Base-by-base conservation (phyloP, 108 stramenopile species). In the Cyclotella sp. region DNA sequence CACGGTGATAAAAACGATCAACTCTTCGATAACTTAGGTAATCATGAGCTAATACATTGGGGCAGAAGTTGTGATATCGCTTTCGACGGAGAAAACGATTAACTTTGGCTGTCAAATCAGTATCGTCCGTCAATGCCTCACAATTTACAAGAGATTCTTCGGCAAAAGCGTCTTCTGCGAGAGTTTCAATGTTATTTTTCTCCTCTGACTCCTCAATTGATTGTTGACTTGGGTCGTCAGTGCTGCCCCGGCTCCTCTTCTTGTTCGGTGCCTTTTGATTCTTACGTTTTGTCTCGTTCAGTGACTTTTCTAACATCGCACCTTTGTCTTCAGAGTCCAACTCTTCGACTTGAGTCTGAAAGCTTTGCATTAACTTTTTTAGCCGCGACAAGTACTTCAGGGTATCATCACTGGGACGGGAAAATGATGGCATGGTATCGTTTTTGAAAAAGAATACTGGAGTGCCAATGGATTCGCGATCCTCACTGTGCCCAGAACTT, bases 21-120 rank as follows among this genome's bases (percentile, higher is more conserved):
- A 94, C 14, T 30, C 93, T 73, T 15, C 93, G 77, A 53, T 81
- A 91, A 0, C 90, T 76, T 0, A 92, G 54, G 64, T 78, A 94
- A 28, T 94, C 90, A 54, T 94, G 93, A 18, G 93, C 87, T 66
- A 92, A 76, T 1, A 85, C 40, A 19, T 59, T 74, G 8, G 86
- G 86, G 11, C 87, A 84, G 54, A 94, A 95, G 63, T 95, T 95
- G 78, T 95, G 91, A 76, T 83, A 95, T 16, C 91, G 74, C 34
- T 83, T 88, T 46, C 93, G 73, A 59, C 74, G 55, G 14, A 41
- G 61, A 0, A 47, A 29, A 14, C 66, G 27, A 30, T 30, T 57
- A 49, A 45, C 71, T 40, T 24, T 68, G 58, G 29, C 54, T 64
- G 45, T 19, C 30, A 30, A 19, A 19, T 51, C 49, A 8, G 49